These are phyloP conservation scores for Trematosphaeria pertusa DNA, from an alignment of 2,329 filamentous ascomycete species.

Conservation along the genomic window DNA sequence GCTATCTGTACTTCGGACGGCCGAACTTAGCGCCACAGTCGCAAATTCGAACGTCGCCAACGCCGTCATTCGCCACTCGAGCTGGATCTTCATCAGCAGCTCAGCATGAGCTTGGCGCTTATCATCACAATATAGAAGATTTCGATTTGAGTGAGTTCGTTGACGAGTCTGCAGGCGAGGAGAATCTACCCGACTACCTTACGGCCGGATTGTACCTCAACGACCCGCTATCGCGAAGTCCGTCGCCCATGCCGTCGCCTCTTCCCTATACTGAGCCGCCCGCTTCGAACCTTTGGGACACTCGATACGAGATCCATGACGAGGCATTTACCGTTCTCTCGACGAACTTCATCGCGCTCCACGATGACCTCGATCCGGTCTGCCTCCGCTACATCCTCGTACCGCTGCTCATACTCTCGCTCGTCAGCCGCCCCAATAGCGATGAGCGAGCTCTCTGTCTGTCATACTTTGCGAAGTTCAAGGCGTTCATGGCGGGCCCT, in stretches of 20 bases:
- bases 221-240: constrained; percentile 20
- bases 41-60: constrained; percentile 10
- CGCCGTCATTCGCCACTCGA: constrained; percentile 6
- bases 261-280: constrained; percentile 11
- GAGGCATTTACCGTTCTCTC: constrained; percentile 22
- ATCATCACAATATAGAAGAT: constrained; percentile 10
- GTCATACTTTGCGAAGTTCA: constrained; percentile 17
- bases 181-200: constrained; percentile 11
- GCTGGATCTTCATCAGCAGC: neutral
- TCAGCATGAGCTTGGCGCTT: constrained; percentile 8
- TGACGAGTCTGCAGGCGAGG: constrained; percentile 4
- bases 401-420: constrained; percentile 25
- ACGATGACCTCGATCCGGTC: constrained; percentile 9
- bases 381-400: constrained; percentile 22
- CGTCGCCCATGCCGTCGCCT: constrained; percentile 24
- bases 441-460: constrained; percentile 23
- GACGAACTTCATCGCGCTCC: constrained; percentile 11
- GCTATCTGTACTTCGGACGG: constrained; percentile 29
- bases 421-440: constrained; percentile 23
- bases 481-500: constrained; percentile 15
- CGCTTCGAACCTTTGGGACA: constrained; percentile 19
- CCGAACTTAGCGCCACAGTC: constrained; percentile 14
- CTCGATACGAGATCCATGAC: constrained; percentile 27
- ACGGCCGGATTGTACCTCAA: constrained; percentile 7
- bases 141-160: constrained; percentile 3